Conservation (phyloP, 257 asterid species). For the Hygrophila difformis region DNA sequence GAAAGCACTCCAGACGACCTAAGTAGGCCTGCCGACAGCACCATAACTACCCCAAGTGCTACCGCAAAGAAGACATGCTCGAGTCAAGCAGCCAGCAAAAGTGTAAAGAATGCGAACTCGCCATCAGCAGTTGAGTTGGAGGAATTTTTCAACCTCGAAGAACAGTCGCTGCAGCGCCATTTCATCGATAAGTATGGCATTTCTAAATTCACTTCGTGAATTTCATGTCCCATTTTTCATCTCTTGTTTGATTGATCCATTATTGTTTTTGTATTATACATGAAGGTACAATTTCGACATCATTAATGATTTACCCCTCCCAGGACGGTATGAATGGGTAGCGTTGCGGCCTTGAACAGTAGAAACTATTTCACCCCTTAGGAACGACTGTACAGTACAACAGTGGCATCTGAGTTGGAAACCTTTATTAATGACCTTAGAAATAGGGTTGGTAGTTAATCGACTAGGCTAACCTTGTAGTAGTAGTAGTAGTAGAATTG, state of each 20-base stretch:
- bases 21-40: constrained; percentile 24
- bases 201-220: neutral
- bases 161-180: constrained; percentile 35
- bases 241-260: neutral
- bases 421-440: neutral
- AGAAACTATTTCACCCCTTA: neutral
- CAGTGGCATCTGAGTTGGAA: neutral
- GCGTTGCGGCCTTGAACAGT: neutral
- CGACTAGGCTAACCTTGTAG: neutral
- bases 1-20: constrained; percentile 51
- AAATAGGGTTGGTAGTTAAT: neutral
- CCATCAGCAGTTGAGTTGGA: constrained; percentile 49
- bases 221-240: neutral
- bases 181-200: constrained; percentile 50
- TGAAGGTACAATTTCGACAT: constrained; percentile 34
- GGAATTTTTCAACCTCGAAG: constrained; percentile 44
- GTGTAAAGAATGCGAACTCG: constrained; percentile 12
- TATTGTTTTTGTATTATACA: neutral
- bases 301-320: neutral
- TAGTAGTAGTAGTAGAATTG: neutral
- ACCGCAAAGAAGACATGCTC: constrained; percentile 25
- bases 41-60: constrained; percentile 24
- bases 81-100: constrained; percentile 19
- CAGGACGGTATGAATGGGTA: neutral
- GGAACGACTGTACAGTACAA: neutral